Percentiles rank a stretch among this genome's conserved stretches.
Evolutionary conservation across 1,284 basidiomycete species (phyloP).

Genomic region (Sanguinoderma infundibulare): DNA sequence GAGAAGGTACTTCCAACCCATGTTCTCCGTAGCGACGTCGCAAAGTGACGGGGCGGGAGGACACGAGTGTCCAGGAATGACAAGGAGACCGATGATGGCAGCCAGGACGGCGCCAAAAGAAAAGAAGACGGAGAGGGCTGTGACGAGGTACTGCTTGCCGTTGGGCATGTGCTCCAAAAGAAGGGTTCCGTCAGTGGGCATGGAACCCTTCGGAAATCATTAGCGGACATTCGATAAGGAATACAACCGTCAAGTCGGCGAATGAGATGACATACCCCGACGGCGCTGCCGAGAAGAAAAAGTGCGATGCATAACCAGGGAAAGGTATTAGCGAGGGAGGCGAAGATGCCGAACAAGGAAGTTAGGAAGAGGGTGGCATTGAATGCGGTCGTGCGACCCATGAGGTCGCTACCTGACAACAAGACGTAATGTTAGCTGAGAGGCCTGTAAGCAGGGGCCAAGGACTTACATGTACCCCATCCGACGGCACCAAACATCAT

Average conservation of each 20-base stretch:
- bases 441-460: conserved; percentile 6
- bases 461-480: conserved; percentile 82
- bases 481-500: conserved; percentile 97
- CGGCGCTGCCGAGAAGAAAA: conserved; percentile 90
- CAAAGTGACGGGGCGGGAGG: conserved; percentile 51
- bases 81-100: conserved; percentile 76
- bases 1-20: conserved; percentile 88
- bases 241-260: conserved; percentile 16
- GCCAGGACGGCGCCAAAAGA: conserved; percentile 88
- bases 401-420: conserved; percentile 66
- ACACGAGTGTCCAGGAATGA: conserved; percentile 84
- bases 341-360: conserved; percentile 85
- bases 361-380: conserved; percentile 93
- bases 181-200: conserved; percentile 96
- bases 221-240: neutral
- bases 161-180: conserved; percentile 94
- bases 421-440: neutral
- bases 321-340: conserved; percentile 81
- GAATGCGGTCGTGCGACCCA: conserved; percentile 90
- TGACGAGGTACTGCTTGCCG: conserved; percentile 90
- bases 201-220: conserved; percentile 66
- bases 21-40: conserved; percentile 71
- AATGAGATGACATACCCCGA: conserved; percentile 65
- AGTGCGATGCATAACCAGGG: conserved; percentile 74
- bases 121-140: conserved; percentile 95